Percentiles rank a stretch among this genome's conserved stretches.
phyloP scores from a whole-genome alignment of 306 rosid genomes.

The Adenanthera pavonina region DNA sequence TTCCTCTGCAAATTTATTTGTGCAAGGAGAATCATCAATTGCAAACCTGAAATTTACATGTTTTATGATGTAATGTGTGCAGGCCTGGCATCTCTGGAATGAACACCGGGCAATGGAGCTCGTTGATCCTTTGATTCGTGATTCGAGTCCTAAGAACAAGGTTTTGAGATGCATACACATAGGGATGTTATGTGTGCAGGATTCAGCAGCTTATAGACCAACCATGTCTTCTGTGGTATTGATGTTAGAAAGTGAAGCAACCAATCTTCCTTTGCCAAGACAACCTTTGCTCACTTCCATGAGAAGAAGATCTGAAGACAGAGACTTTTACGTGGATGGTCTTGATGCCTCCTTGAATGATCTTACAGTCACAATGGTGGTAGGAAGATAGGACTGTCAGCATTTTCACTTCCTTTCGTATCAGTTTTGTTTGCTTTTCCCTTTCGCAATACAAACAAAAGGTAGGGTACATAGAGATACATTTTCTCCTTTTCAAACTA shows the following conservation, averaged over 20 bases:
- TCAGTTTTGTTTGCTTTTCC: background rate
- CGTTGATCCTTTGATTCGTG: constrained; percentile 62
- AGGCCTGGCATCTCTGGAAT: constrained; percentile 78
- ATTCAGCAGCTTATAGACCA: constrained; percentile 68
- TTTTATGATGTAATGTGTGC: constrained; percentile 33
- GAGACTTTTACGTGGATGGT: constrained; percentile 42
- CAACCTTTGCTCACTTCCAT: constrained; percentile 66
- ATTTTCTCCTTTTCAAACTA: background rate
- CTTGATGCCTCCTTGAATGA: constrained; percentile 54
- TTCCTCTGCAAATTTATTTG: background rate
- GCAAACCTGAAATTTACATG: background rate
- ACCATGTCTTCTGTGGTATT: constrained; percentile 66
- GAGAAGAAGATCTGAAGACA: constrained; percentile 53
- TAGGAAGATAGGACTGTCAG: constrained; percentile 55
- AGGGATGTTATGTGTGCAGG: constrained; percentile 76
- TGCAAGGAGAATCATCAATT: background rate
- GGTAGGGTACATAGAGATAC: background rate
- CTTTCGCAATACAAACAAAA: background rate
- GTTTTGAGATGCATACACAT: constrained; percentile 69
- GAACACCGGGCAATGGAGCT: constrained; percentile 59
- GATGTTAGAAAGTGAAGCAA: constrained; percentile 73
- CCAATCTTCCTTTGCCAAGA: constrained; percentile 59
- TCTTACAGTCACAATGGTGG: constrained; percentile 61
- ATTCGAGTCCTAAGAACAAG: constrained; percentile 42
- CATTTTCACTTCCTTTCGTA: background rate